Evolutionary conservation across 2,329 filamentous ascomycete genomes (phyloP), one percentile per base, ranked within the genome.

Genomic region (Ophidiomyces ophidiicola): DNA sequence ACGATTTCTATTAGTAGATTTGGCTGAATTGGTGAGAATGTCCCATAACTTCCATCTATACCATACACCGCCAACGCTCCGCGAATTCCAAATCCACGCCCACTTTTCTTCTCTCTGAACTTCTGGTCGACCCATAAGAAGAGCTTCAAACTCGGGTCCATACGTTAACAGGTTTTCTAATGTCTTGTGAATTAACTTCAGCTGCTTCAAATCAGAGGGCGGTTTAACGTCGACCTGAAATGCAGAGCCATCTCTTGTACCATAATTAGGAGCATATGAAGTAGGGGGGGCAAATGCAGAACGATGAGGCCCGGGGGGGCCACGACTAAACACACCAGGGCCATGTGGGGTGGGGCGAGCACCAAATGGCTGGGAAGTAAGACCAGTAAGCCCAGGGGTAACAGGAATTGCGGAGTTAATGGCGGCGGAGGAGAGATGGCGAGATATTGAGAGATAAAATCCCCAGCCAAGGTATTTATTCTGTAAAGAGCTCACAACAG

Each of bases 11-110:
- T 45, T 52, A 37, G 14, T 23, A 17, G 48, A 53, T 17, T 53
- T 61, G 3, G 70, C 65, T 1, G 70, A 69, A 3, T 78, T 78
- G 1, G 82, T 86, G n/a, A 88, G 67, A 6, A 88, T 71, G 50
- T 90, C 78, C 82, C 87, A 94, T 31, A 96, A 55, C 31, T 84
- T 76, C 82, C 85, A 96, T 30, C 90, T 78, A 59, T 96, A 96
- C 72, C 87, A 98, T 11, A 92, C 74, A 11, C 81, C 88, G 18
- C 77, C 86, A 46, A 71, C 68, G 52, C 78, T 87, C 48, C 78
- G 73, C 14, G 86, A 73, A 57, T 96, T 81, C 79, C 84, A 98
- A 4, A 98, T 68, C 82, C 87, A 98, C 0, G 86, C 82, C 78
- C 88, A 96, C 48, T 80, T 86, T 57, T 93, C 83, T 44, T 94